phyloP scores from a whole-genome alignment of 2,329 filamentous ascomycete species.

The Aspergillus pseudotamarii region DNA sequence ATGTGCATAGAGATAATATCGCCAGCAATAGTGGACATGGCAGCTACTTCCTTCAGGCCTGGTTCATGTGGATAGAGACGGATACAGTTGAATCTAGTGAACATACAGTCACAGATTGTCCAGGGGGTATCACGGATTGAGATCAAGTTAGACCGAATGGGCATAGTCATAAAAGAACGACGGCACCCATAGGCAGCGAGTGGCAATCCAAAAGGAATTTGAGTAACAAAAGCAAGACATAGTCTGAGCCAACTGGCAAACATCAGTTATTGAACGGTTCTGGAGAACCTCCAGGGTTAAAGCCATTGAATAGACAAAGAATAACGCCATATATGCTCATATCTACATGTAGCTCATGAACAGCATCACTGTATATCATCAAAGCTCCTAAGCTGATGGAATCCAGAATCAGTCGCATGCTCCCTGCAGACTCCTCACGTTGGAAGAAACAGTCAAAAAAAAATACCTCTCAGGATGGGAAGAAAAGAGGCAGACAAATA shows the following conservation, averaged over 20 bases:
- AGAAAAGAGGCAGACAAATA: constrained; percentile 20
- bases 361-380: constrained; percentile 38
- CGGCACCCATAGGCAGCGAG: neutral
- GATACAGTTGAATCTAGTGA: neutral
- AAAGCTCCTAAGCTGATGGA: constrained; percentile 26
- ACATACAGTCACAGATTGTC: neutral
- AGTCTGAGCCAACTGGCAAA: constrained; percentile 12
- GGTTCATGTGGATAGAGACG: neutral
- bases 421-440: constrained; percentile 28
- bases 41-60: neutral
- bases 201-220: neutral
- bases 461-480: constrained; percentile 22
- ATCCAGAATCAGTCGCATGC: constrained; percentile 24
- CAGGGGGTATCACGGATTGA: neutral
- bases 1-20: neutral
- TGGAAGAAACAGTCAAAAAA: constrained; percentile 31
- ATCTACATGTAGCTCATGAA: constrained; percentile 42
- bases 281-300: constrained; percentile 17
- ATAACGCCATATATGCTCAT: constrained; percentile 44
- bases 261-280: constrained; percentile 28
- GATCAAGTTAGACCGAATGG: neutral
- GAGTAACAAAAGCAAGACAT: neutral
- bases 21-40: neutral
- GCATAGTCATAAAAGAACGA: neutral
- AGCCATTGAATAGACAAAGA: constrained; percentile 27